phyloP scores from a whole-genome alignment of 169 alveolate genomes.

The Plasmodium gaboni region DNA sequence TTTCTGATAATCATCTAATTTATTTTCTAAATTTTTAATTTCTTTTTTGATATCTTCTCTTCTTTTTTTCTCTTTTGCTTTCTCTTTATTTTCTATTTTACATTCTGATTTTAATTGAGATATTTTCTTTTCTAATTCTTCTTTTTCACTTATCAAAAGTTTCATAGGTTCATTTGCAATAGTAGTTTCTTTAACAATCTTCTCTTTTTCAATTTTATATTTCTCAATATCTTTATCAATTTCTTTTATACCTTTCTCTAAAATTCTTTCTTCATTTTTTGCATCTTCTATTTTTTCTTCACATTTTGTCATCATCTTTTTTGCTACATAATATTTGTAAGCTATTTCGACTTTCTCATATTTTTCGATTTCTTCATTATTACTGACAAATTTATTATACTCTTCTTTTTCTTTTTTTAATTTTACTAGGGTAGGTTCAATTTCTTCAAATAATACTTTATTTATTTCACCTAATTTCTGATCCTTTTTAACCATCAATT shows the following conservation, averaged over 20 bases:
- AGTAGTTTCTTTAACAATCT: constrained; percentile 72
- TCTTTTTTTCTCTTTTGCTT: constrained; percentile 73
- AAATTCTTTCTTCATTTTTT: constrained; percentile 52
- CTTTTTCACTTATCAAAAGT: constrained; percentile 66
- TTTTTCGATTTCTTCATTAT: constrained; percentile 81
- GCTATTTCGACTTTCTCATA: constrained; percentile 80
- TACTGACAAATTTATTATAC: constrained; percentile 80
- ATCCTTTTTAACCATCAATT: constrained; percentile 93
- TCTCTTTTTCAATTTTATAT: constrained; percentile 75
- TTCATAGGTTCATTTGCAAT: constrained; percentile 69
- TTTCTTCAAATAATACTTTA: constrained; percentile 91
- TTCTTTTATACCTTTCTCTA: constrained; percentile 75
- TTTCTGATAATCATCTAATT: constrained; percentile 82
- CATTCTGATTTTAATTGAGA: constrained; percentile 62
- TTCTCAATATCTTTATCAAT: constrained; percentile 75
- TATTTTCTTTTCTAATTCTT: constrained; percentile 78
- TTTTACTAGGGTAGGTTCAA: constrained; percentile 92
- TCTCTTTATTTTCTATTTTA: constrained; percentile 72
- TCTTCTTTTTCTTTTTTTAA: constrained; percentile 90
- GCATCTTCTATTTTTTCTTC: constrained; percentile 67
- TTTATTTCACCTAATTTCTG: constrained; percentile 93
- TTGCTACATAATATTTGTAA: constrained; percentile 81
- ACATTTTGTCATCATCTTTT: constrained; percentile 72
- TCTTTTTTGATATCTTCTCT: constrained; percentile 82
- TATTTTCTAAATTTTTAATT: constrained; percentile 74